These are phyloP conservation scores for Raphanus raphanistrum DNA, from an alignment of 345 rosid species.

Conservation along the genomic window DNA sequence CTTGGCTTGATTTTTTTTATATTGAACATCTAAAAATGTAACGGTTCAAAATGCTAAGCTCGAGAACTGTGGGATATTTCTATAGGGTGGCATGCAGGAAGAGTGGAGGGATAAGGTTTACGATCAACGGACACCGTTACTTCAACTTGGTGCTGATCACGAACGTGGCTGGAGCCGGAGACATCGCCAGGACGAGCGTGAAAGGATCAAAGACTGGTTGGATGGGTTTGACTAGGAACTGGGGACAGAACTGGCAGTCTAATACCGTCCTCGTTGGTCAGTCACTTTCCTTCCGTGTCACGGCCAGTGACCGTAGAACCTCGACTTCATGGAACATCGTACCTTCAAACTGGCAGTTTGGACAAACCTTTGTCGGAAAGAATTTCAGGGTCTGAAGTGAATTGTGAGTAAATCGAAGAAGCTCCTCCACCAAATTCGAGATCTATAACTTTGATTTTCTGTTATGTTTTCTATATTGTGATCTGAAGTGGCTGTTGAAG, in stretches of 20 bases:
- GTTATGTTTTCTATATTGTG: neutral
- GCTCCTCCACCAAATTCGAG: neutral
- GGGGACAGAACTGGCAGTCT: slow-evolving; percentile 81
- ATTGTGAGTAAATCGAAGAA: neutral
- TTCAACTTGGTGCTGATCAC: slow-evolving; percentile 64
- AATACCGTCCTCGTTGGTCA: slow-evolving; percentile 60
- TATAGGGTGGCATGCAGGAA: slow-evolving; percentile 57
- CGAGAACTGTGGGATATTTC: neutral
- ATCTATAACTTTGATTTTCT: neutral
- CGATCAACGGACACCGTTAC: slow-evolving; percentile 60
- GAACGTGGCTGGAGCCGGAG: slow-evolving; percentile 79
- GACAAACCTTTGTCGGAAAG: slow-evolving; percentile 76
- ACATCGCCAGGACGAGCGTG: slow-evolving; percentile 54
- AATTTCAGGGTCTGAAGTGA: slow-evolving; percentile 57
- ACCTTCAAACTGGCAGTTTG: slow-evolving; percentile 70
- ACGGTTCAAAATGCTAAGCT: neutral
- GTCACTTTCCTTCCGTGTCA: slow-evolving; percentile 72
- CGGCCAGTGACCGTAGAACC: slow-evolving; percentile 61
- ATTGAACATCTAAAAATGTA: neutral
- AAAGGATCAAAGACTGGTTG: slow-evolving; percentile 60
- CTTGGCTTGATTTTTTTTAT: neutral
- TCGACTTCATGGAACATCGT: slow-evolving; percentile 77
- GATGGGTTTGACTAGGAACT: slow-evolving; percentile 62
- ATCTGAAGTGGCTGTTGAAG: slow-evolving; percentile 26
- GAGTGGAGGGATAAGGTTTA: slow-evolving; percentile 66